phyloP scores from a whole-genome alignment of 2,329 filamentous ascomycete species.

The Penicillium sp. region DNA sequence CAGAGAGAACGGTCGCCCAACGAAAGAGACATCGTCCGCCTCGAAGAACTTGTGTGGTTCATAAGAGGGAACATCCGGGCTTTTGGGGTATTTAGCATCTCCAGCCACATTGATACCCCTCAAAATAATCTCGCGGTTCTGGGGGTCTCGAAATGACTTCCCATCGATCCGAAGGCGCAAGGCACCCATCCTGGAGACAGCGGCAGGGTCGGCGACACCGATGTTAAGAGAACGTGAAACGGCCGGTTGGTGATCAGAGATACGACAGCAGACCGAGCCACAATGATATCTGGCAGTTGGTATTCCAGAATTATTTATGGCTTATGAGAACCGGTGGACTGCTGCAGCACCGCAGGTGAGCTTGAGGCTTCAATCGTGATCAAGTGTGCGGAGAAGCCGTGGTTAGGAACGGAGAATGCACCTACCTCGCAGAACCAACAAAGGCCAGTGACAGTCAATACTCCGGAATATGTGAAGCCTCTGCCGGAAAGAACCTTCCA shows the following conservation, averaged over 20 bases:
- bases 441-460: too few species aligned
- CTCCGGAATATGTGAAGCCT: too few species aligned
- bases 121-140: conserved; percentile 81
- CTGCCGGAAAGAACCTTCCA: too few species aligned
- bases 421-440: too few species aligned
- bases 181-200: conserved; percentile 58
- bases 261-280: neutral
- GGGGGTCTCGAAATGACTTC: conserved; percentile 73
- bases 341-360: too few species aligned
- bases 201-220: neutral
- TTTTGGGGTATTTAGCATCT: conserved; percentile 83
- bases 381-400: too few species aligned
- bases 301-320: too few species aligned
- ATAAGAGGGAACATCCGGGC: conserved; percentile 78
- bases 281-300: too few species aligned
- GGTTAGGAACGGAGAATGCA: too few species aligned
- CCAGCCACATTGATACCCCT: conserved; percentile 92
- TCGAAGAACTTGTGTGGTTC: conserved; percentile 79
- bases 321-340: too few species aligned
- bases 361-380: too few species aligned
- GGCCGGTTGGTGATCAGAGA: neutral
- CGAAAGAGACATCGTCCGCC: conserved; percentile 86
- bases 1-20: conserved; percentile 76
- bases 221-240: neutral
- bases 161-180: conserved; percentile 82